Evolutionary conservation across 2,329 filamentous ascomycete species (phyloP), one percentile per base, ranked within the genome.

Genomic region (Geoglossum cookeanum): DNA sequence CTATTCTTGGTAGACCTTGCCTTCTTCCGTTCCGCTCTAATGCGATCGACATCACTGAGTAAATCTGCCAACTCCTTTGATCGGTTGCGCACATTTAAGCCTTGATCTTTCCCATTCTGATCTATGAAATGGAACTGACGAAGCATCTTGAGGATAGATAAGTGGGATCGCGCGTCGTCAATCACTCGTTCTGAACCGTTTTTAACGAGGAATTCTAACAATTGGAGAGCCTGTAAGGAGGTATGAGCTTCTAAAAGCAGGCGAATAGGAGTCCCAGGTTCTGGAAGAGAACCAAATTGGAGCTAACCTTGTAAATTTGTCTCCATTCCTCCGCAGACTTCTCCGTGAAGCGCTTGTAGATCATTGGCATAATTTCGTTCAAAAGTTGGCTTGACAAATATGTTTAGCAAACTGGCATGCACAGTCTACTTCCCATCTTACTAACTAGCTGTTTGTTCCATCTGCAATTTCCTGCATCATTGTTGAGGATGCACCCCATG

Each of bases 301-400:
- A 9, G 59, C 58, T 65, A 60, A 88, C 85, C 76, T 98, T 98
- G 79, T 98, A 98, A 67, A 98, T 98, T 71, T 98, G 92, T 63
- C 92, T 81, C 92, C 92, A 98, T 73, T 98, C 92, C 69, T 98
- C 92, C 58, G 92, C 91, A 6, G 89, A 79, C 75, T 98, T 98
- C 70, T 98, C 92, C 60, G 92, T 98, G 71, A 98, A 98, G 62
- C 92, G 87, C 67, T 94, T 92, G 75, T 98, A 98, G 68, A 98
- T 95, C 88, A 98, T 92, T 63, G 92, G 92, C 92, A 98, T 98
- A 68, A 98, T 97, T 71, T 98, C 92, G 71, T 97, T 97, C 58
- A 98, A 81, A 56, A 90, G 81, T 81, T 95, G 89, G 69, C 91
- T 96, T 58, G 47, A 5, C 17, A 52, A 61, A 57, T 65, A 69